Conservation (phyloP, 2,329 filamentous ascomycete genomes). For the Blastomyces parvus region DNA sequence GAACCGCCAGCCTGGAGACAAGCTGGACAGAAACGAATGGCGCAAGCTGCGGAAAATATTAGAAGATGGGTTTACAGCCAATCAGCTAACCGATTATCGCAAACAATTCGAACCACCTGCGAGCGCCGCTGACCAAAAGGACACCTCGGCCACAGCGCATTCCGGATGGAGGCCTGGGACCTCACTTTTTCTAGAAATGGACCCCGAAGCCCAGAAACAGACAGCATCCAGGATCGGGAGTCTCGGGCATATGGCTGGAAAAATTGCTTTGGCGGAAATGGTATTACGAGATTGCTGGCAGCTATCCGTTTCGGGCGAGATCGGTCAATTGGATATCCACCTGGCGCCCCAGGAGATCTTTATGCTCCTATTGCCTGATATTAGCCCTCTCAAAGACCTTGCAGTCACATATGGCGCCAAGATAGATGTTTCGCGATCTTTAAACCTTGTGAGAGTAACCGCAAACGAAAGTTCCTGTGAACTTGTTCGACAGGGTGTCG, state of each 20-base stretch:
- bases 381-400: conserved; percentile 31
- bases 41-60: conserved; percentile 24
- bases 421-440: conserved; percentile 29
- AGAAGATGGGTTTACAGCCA: conserved; percentile 26
- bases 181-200: conserved; percentile 23
- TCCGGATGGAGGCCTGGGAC: conserved; percentile 26
- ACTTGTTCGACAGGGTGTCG: conserved; percentile 26
- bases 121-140: not conserved
- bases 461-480: conserved; percentile 27
- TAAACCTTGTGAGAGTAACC: conserved; percentile 30
- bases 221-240: conserved; percentile 18
- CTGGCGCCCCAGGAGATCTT: conserved; percentile 23
- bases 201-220: conserved; percentile 11
- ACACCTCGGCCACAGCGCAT: not conserved
- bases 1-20: conserved; percentile 20
- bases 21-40: conserved; percentile 23
- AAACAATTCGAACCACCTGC: conserved; percentile 8
- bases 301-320: conserved; percentile 25
- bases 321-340: conserved; percentile 30
- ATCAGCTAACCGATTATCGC: conserved; percentile 28
- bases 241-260: conserved; percentile 22
- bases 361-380: conserved; percentile 25
- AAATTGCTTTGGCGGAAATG: conserved; percentile 26
- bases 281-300: conserved; percentile 35
- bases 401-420: conserved; percentile 27